phyloP scores from a whole-genome alignment of 2,329 filamentous ascomycete species.

The Dothiorella sarmentorum region DNA sequence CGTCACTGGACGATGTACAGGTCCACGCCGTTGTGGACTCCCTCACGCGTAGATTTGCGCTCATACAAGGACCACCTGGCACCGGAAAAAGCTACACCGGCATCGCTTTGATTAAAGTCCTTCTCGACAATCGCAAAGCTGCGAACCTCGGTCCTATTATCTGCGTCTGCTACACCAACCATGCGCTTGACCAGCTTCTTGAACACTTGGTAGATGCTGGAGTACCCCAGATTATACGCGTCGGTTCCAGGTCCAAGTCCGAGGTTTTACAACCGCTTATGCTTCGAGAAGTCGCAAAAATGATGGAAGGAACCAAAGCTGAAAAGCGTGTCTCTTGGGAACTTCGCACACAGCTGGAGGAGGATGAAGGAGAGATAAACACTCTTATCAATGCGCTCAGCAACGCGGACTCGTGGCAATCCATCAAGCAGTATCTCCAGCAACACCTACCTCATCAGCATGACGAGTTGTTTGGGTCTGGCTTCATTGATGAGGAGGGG shows the following conservation, averaged over 20 bases:
- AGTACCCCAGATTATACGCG: conserved; percentile 55
- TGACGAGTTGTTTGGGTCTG: background rate
- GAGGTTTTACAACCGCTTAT: conserved; percentile 51
- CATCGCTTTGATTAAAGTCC: conserved; percentile 54
- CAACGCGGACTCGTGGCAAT: background rate
- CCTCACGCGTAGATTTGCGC: conserved; percentile 52
- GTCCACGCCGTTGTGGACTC: conserved; percentile 52
- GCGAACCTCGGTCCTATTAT: conserved; percentile 46
- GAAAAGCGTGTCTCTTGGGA: conserved; percentile 37
- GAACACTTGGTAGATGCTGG: conserved; percentile 54
- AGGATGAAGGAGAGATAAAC: conserved; percentile 22
- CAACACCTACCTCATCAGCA: background rate
- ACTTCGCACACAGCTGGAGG: conserved; percentile 21
- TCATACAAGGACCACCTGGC: conserved; percentile 69
- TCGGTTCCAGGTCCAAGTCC: conserved; percentile 59
- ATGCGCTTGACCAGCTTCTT: conserved; percentile 57
- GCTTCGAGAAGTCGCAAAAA: conserved; percentile 35
- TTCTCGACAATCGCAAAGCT: conserved; percentile 45
- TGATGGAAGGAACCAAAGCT: conserved; percentile 36
- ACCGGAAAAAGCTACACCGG: conserved; percentile 66
- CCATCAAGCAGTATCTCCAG: conserved; percentile 11
- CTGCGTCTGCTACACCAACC: conserved; percentile 49
- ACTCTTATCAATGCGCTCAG: conserved; percentile 17
- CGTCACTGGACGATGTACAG: conserved; percentile 49
- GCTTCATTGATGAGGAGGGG: background rate